Base-by-base conservation (phyloP, 768 basidiomycete species). In the Leccinellum albellum region DNA sequence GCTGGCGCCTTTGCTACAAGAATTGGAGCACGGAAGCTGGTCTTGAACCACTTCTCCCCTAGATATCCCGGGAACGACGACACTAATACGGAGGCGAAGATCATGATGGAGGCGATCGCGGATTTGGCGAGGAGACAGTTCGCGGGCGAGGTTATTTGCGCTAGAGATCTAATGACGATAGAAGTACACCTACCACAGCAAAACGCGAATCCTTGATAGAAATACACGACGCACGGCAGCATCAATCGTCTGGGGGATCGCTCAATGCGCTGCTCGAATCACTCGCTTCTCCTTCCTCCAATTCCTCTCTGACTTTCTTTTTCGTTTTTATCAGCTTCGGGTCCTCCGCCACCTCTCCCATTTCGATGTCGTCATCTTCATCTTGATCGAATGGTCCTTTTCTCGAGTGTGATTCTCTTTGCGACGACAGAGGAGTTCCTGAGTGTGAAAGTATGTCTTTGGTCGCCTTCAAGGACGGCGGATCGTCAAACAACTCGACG, bases 281-380 rank as follows among this genome's bases (percentile, higher is more conserved):
- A 56, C 87, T 91, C 33, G 91, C 89, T 71, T 93, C 91, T 24
- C 91, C 91, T 73, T 93, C 91, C 67, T 93, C 91, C 59, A 91
- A 72, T 50, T 93, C 91, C 64, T 92, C 89, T 53, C 81, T 75
- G 40, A 67, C 54, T 60, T 82, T 86, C 70, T 77, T 84, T 70
- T 82, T 85, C 56, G 44, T 54, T 50, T 67, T 72, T 33, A 62
- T 61, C 53, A 73, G 80, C 58, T 78, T 82, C 3, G 83, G 82
- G 53, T 83, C 82, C 66, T 93, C 91, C 58, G 89, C 86, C 3
- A 93, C 82, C 67, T 93, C 91, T n/a, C 91, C 91, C 91, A 93
- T 93, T 71, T 93, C 91, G 60, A 93, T 91, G 60, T 93, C 90
- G 61, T 89, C 81, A 28, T 78, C 84, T 70, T 61, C 73, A 13